Evolutionary conservation across 2,329 filamentous ascomycete species (phyloP).

Genomic region (Fusarium lateritium): DNA sequence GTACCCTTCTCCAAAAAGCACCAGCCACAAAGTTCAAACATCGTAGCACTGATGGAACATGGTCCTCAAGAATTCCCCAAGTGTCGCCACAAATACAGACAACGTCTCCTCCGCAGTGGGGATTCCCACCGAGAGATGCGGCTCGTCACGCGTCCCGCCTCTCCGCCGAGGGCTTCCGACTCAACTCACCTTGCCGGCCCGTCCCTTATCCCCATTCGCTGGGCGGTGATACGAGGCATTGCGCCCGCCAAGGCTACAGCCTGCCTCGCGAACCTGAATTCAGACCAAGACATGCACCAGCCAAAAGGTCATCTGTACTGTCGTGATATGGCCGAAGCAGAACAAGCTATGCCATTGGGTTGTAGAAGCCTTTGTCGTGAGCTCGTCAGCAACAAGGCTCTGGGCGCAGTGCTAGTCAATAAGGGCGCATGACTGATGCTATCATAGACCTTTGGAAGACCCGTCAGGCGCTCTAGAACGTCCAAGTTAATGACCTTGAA

Average conservation of each 20-base stretch:
- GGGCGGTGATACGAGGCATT: slow-evolving; percentile 41
- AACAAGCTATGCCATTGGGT: slow-evolving; percentile 27
- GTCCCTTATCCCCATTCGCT: slow-evolving; percentile 40
- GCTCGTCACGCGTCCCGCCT: slow-evolving; percentile 42
- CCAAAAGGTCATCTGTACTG: slow-evolving; percentile 42
- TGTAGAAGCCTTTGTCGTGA: slow-evolving; percentile 12
- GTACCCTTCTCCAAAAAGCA: slow-evolving; percentile 33
- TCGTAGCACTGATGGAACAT: not conserved
- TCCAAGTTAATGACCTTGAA: not conserved
- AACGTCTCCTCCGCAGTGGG: slow-evolving; percentile 30
- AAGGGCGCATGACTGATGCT: slow-evolving; percentile 17
- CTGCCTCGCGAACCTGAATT: slow-evolving; percentile 25
- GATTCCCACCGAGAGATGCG: slow-evolving; percentile 24
- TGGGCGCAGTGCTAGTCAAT: slow-evolving; percentile 19
- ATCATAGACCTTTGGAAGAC: slow-evolving; percentile 11
- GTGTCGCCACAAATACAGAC: slow-evolving; percentile 21
- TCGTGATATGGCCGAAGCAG: slow-evolving; percentile 20
- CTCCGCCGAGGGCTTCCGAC: slow-evolving; percentile 12
- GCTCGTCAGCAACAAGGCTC: slow-evolving; percentile 33
- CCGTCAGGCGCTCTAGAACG: slow-evolving; percentile 20
- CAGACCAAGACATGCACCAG: slow-evolving; percentile 40
- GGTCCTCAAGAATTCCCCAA: slow-evolving; percentile 2
- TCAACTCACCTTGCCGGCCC: slow-evolving; percentile 33
- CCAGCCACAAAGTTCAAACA: slow-evolving; percentile 28
- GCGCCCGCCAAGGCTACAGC: slow-evolving; percentile 34